A percentile compares a stretch with the other conserved stretches of the same genome.
phyloP scores from a whole-genome alignment of 2,329 filamentous ascomycete genomes.

The Curvularia lunata region DNA sequence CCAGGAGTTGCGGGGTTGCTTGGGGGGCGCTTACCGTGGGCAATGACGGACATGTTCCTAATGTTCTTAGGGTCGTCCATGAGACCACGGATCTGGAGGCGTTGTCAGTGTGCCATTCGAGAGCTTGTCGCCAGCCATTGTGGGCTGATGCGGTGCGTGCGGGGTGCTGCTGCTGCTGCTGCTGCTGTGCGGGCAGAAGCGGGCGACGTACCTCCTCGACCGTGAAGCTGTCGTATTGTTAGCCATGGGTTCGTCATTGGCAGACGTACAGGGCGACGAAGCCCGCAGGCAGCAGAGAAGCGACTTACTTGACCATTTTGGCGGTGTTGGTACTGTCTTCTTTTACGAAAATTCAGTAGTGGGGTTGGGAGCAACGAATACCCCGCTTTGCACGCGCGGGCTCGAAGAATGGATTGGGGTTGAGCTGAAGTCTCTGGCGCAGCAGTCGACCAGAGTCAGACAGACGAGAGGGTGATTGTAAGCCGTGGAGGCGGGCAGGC shows the following conservation, averaged over 20 bases:
- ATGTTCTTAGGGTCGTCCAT: conserved; percentile 81
- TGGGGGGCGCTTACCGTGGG: conserved; percentile 70
- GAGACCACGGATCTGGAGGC: conserved; percentile 69
- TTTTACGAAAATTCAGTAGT: conserved; percentile 46
- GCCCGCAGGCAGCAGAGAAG: neutral
- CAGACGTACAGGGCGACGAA: neutral
- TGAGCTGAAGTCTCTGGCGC: conserved; percentile 42
- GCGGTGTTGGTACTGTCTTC: conserved; percentile 67
- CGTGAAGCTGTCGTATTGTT: conserved; percentile 80
- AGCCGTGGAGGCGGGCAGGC: conserved; percentile 33
- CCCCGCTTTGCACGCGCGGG: conserved; percentile 44
- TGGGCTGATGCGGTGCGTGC: conserved; percentile 19
- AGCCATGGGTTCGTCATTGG: conserved; percentile 47
- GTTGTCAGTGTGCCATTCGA: conserved; percentile 36
- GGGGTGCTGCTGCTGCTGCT: neutral
- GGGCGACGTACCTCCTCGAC: conserved; percentile 76
- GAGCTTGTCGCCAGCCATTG: conserved; percentile 18
- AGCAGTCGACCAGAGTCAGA: conserved; percentile 42
- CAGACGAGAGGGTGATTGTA: conserved; percentile 28
- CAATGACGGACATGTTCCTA: conserved; percentile 99
- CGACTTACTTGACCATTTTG: conserved; percentile 99
- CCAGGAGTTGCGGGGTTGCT: conserved; percentile 22
- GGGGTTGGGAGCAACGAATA: conserved; percentile 39
- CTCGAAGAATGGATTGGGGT: conserved; percentile 27
- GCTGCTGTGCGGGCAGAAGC: conserved; percentile 20